A percentile compares a stretch with the other conserved stretches of the same genome.
Conservation (phyloP, 2,329 filamentous ascomycete genomes). For the Exutisphaerella laricina region DNA sequence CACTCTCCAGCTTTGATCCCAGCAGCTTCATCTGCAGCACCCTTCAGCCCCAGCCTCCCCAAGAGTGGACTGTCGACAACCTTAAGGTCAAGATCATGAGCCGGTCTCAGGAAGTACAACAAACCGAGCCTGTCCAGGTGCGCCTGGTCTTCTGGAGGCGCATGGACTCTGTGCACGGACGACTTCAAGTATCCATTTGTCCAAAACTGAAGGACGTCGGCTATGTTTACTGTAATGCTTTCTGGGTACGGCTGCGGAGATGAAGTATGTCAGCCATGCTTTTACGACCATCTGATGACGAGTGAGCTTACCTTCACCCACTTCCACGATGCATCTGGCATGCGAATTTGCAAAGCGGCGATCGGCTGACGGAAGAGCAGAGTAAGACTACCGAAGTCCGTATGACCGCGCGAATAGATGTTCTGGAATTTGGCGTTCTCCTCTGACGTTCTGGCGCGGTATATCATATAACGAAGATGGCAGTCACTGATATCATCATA, state of each 20-base stretch:
- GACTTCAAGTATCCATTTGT: constrained; percentile 44
- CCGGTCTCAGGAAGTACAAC: constrained; percentile 38
- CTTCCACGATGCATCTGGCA: constrained; percentile 37
- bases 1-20: constrained; percentile 28
- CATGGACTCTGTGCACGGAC: constrained; percentile 47
- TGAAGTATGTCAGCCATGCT: too few species aligned
- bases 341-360: constrained; percentile 38
- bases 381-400: constrained; percentile 41
- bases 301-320: too few species aligned
- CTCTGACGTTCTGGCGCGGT: constrained; percentile 25
- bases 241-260: constrained; percentile 38
- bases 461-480: constrained; percentile 30
- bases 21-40: constrained; percentile 17
- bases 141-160: constrained; percentile 46
- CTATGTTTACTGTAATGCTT: constrained; percentile 40
- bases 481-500: constrained; percentile 48
- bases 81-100: constrained; percentile 26
- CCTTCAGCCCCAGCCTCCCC: constrained; percentile 21
- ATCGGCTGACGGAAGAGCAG: constrained; percentile 40
- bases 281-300: too few species aligned
- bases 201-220: constrained; percentile 38
- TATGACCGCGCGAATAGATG: constrained; percentile 35
- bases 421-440: constrained; percentile 29
- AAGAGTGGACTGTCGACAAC: constrained; percentile 27
- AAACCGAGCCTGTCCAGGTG: constrained; percentile 41